Conservation (phyloP, 2,329 filamentous ascomycete species). For the Setomelanomma holmii region DNA sequence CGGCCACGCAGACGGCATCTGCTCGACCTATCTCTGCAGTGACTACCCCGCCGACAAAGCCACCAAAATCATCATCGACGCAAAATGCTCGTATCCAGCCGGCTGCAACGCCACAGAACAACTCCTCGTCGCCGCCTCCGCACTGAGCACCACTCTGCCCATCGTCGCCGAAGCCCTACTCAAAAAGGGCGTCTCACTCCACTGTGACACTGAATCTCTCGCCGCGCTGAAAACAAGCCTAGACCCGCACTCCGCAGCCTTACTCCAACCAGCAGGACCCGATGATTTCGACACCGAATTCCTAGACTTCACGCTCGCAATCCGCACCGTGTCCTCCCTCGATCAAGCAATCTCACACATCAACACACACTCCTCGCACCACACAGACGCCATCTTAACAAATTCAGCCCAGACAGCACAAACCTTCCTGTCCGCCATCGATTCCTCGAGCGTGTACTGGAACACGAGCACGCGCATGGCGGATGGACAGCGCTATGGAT, state of each 20-base stretch:
- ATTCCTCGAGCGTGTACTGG: constrained; percentile 95
- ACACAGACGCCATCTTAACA: constrained; percentile 92
- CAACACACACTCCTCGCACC: constrained; percentile 89
- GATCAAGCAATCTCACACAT: constrained; percentile 84
- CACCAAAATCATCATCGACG: constrained; percentile 80
- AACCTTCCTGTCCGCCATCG: constrained; percentile 82
- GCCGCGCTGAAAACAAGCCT: constrained; percentile 63
- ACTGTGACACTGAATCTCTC: constrained; percentile 77
- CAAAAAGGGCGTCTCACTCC: constrained; percentile 78
- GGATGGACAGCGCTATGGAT: constrained; percentile 96
- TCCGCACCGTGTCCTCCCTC: constrained; percentile 74
- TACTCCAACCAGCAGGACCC: constrained; percentile 70
- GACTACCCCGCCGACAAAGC: constrained; percentile 78
- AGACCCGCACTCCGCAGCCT: constrained; percentile 46
- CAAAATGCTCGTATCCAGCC: constrained; percentile 92
- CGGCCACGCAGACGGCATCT: constrained; percentile 94
- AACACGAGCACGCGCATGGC: constrained; percentile 94
- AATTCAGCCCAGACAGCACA: constrained; percentile 70
- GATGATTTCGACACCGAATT: constrained; percentile 89
- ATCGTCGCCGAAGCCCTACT: constrained; percentile 75
- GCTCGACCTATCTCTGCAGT: constrained; percentile 81
- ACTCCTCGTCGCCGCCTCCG: constrained; percentile 79
- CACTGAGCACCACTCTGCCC: constrained; percentile 72
- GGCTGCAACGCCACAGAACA: constrained; percentile 97
- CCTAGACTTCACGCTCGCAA: constrained; percentile 80